Evolutionary conservation across 2,329 filamentous ascomycete genomes (phyloP).

Genomic region (Plenodomus tracheiphilus): DNA sequence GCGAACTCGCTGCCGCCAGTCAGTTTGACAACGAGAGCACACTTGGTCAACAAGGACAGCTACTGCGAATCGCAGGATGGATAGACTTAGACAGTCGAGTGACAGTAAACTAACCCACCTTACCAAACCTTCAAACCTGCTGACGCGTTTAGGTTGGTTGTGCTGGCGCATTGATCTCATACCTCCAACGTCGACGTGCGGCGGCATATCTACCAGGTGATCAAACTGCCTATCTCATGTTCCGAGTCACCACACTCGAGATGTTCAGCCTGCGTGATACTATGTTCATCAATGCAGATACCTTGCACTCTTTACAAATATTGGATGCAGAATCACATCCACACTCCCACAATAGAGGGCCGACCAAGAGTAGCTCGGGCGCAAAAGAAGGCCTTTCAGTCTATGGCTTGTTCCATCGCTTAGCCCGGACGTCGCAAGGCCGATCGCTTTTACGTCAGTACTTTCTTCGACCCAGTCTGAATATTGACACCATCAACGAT

Average conservation of each 20-base stretch:
- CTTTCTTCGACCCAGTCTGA: slow-evolving; percentile 77
- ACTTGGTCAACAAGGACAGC: slow-evolving; percentile 62
- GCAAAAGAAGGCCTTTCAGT: slow-evolving; percentile 82
- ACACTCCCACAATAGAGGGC: slow-evolving; percentile 75
- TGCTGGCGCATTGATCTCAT: slow-evolving; percentile 81
- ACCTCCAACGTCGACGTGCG: slow-evolving; percentile 71
- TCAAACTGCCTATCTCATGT: slow-evolving; percentile 56
- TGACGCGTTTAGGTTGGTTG: slow-evolving; percentile 66
- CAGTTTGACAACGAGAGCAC: slow-evolving; percentile 51
- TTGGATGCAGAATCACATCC: slow-evolving; percentile 81
- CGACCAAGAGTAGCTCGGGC: slow-evolving; percentile 61
- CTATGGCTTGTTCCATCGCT: slow-evolving; percentile 77
- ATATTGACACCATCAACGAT: slow-evolving; percentile 68
- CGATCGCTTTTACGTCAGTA: slow-evolving; percentile 72
- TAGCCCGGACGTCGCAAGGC: slow-evolving; percentile 80
- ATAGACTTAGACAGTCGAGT: slow-evolving; percentile 74
- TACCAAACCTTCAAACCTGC: slow-evolving; percentile 7
- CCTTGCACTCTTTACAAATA: slow-evolving; percentile 81
- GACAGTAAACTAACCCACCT: slow-evolving; percentile 55
- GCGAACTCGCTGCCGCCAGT: slow-evolving; percentile 50
- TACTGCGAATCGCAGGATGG: slow-evolving; percentile 69
- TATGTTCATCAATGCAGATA: slow-evolving; percentile 80
- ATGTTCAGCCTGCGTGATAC: slow-evolving; percentile 72
- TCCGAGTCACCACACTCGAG: slow-evolving; percentile 66
- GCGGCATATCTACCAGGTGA: slow-evolving; percentile 66